A percentile compares a stretch with the other conserved stretches of the same genome.
phyloP scores from a whole-genome alignment of 208 protist species.

The Crithidia sp. region DNA sequence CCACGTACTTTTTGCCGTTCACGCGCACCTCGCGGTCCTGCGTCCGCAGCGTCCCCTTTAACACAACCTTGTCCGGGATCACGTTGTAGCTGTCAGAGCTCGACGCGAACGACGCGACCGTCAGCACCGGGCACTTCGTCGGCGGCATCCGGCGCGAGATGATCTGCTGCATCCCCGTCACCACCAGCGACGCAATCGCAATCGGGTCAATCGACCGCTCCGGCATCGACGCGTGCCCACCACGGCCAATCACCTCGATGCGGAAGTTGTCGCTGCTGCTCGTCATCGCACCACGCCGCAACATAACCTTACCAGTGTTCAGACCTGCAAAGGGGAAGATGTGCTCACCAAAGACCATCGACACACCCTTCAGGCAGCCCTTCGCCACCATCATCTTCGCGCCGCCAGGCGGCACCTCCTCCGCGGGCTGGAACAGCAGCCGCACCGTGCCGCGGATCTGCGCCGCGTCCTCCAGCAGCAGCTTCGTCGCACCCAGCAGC shows the following conservation, averaged over 20 bases:
- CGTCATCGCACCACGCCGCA: slow-evolving; percentile 34
- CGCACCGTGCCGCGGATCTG: slow-evolving; percentile 66
- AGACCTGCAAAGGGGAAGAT: slow-evolving; percentile 21
- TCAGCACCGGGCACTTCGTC: slow-evolving; percentile 52
- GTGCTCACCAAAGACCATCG: slow-evolving; percentile 60
- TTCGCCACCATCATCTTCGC: slow-evolving; percentile 50
- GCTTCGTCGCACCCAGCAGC: slow-evolving; percentile 59
- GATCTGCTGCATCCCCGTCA: slow-evolving; percentile 58
- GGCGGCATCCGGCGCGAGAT: slow-evolving; percentile 51
- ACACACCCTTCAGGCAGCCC: slow-evolving; percentile 60
- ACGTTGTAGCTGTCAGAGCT: slow-evolving; percentile 63
- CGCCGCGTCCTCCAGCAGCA: slow-evolving; percentile 48
- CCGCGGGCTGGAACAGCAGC: slow-evolving; percentile 80
- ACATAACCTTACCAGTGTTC: slow-evolving; percentile 21
- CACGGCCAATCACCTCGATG: slow-evolving; percentile 44
- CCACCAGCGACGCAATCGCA: slow-evolving; percentile 39
- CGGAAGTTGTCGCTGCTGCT: slow-evolving; percentile 38
- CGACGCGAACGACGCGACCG: slow-evolving; percentile 40
- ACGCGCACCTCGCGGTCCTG: slow-evolving; percentile 38
- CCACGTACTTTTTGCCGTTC: slow-evolving; percentile 27
- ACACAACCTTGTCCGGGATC: slow-evolving; percentile 49
- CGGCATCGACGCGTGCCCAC: slow-evolving; percentile 69
- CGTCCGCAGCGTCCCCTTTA: slow-evolving; percentile 60
- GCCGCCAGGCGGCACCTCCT: slow-evolving; percentile 65
- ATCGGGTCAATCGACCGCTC: slow-evolving; percentile 60